phyloP scores from a whole-genome alignment of 2,329 filamentous ascomycete genomes.

The Rutstroemia sp. region DNA sequence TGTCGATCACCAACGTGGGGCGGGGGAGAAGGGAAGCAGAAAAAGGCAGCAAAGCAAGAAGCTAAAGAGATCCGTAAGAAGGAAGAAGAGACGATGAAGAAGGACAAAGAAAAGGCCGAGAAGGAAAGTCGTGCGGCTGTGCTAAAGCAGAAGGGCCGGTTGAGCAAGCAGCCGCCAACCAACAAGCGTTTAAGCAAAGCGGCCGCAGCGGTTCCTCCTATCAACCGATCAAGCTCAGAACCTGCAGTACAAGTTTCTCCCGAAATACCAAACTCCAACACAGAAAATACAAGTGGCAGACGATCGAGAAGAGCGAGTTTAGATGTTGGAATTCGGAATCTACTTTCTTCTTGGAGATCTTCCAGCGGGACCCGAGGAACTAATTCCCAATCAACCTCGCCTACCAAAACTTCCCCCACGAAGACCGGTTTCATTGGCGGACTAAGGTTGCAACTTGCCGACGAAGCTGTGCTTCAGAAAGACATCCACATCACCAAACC shows the following conservation, averaged over 20 bases:
- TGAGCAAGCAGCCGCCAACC: slow-evolving; percentile 27
- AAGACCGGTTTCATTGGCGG: slow-evolving; percentile 26
- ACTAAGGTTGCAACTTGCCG: slow-evolving; percentile 24
- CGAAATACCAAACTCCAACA: neutral
- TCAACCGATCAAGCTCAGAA: neutral
- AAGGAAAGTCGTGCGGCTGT: slow-evolving; percentile 26
- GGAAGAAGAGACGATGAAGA: slow-evolving; percentile 35
- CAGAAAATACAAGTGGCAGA: neutral
- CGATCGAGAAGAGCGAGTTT: slow-evolving; percentile 19
- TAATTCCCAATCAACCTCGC: neutral
- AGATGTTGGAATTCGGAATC: slow-evolving; percentile 18
- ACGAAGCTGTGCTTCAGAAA: slow-evolving; percentile 18
- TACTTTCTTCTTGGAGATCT: slow-evolving; percentile 14
- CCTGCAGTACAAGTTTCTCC: neutral
- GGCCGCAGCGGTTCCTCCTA: neutral
- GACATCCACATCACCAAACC: neutral
- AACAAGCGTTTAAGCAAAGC: slow-evolving; percentile 10
- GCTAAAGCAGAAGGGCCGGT: slow-evolving; percentile 16
- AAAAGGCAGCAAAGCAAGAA: slow-evolving; percentile 37
- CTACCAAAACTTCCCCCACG: slow-evolving; percentile 7
- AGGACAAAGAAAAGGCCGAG: slow-evolving; percentile 32
- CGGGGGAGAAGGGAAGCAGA: slow-evolving; percentile 42
- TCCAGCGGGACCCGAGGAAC: neutral
- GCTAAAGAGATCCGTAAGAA: slow-evolving; percentile 35
- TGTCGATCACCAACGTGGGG: slow-evolving; percentile 59